These are phyloP conservation scores for Aspergillus ochraceus DNA, from an alignment of 2,329 filamentous ascomycete genomes.

Conservation along the genomic window DNA sequence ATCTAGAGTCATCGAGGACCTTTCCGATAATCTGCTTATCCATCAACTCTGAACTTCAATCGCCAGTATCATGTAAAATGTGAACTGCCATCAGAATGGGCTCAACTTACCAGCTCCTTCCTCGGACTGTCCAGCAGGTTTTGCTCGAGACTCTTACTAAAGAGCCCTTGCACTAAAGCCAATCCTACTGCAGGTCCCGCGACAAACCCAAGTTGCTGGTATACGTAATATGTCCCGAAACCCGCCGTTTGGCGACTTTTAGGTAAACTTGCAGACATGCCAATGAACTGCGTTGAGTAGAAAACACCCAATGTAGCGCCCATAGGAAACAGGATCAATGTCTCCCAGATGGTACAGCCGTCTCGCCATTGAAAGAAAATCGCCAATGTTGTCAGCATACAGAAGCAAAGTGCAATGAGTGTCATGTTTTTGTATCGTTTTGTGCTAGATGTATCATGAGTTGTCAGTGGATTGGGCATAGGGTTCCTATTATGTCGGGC, in stretches of 20 bases:
- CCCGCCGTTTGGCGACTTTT: conserved; percentile 7
- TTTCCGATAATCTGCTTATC: conserved; percentile 13
- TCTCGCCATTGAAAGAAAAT: conserved; percentile 20
- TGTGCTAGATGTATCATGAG: not conserved
- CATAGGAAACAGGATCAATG: conserved; percentile 7
- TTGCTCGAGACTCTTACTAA: conserved; percentile 8
- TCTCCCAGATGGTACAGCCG: conserved; percentile 14
- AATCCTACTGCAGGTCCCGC: conserved; percentile 16
- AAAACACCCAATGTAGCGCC: conserved; percentile 18
- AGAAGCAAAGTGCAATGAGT: not conserved
- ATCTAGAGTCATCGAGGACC: conserved; percentile 15
- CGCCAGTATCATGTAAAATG: not conserved
- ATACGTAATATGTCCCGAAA: conserved; percentile 21
- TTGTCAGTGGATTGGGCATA: not conserved
- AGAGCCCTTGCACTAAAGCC: conserved; percentile 14
- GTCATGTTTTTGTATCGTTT: conserved; percentile 10
- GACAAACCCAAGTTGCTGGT: conserved; percentile 23
- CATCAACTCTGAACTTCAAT: not conserved
- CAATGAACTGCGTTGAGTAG: conserved; percentile 21
- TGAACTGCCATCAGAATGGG: not conserved
- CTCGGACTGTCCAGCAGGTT: not conserved
- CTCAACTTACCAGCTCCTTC: not conserved
- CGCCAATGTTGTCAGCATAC: conserved; percentile 6
- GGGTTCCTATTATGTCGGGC: not conserved
- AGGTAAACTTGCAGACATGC: conserved; percentile 12